phyloP scores from a whole-genome alignment of 148 eudicot genomes.

The Rheum nobile region DNA sequence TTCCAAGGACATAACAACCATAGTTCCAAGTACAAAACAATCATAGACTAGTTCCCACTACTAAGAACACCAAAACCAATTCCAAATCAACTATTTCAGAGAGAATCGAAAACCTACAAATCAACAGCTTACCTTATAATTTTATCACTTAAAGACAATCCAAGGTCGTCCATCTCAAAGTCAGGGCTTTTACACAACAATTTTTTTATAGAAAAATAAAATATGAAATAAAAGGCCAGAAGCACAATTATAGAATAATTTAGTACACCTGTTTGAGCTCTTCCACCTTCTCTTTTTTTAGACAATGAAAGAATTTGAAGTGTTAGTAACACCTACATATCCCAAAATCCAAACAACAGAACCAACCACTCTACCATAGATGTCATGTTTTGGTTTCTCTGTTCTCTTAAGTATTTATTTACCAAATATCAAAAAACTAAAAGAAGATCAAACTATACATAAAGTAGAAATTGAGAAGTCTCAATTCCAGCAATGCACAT shows the following conservation, averaged over 20 bases:
- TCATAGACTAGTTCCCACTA: neutral
- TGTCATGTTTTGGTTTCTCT: neutral
- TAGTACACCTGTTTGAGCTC: slow-evolving; percentile 64
- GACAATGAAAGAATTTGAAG: slow-evolving; percentile 58
- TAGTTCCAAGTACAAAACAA: neutral
- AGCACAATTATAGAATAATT: neutral
- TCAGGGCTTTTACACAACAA: neutral
- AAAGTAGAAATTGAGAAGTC: slow-evolving; percentile 8
- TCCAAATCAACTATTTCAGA: neutral
- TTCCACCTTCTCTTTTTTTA: slow-evolving; percentile 62
- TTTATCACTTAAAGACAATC: neutral
- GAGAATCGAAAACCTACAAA: neutral
- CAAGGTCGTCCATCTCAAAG: neutral
- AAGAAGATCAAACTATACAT: neutral
- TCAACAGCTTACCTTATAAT: neutral
- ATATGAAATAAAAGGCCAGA: slow-evolving; percentile 2
- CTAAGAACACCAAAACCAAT: neutral
- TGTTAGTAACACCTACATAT: neutral
- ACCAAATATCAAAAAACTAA: neutral
- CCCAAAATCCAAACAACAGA: neutral
- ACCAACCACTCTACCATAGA: neutral
- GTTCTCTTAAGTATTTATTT: neutral
- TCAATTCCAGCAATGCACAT: slow-evolving; percentile 91
- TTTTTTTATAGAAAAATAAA: neutral
- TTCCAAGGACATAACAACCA: neutral